Evolutionary conservation across 2,329 filamentous ascomycete genomes (phyloP), one percentile per base, ranked within the genome.

Genomic region (Pseudogymnoascus sp.): DNA sequence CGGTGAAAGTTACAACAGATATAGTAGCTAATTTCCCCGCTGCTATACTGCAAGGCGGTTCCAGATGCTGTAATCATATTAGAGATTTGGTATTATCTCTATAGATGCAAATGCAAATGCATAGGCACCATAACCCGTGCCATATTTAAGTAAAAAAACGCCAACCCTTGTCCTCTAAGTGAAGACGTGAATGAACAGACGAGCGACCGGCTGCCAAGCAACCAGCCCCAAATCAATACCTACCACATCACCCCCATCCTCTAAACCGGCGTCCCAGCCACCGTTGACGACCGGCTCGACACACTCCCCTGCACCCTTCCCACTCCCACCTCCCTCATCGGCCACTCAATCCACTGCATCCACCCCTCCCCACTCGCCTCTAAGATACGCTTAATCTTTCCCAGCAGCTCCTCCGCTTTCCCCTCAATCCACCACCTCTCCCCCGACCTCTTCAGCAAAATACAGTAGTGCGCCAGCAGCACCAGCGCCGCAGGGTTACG

Each of bases 341-440:
- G 67, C 67, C 67, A 68, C 3, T 60, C 40, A 42, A 68, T 64
- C 67, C 67, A 68, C 13, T 21, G 44, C 50, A 64, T 63, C 67
- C 67, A 68, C 2, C 64, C 61, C 38, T 59, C 59, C 6, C 64
- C 66, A 44, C 63, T 35, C 7, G 31, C 59, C n/a, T 59, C 59
- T 26, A 61, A 31, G n/a, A 42, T 42, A 3, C 59, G 65, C n/a
- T 71, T 61, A 40, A 78, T 71, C 35, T 74, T 74, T 42, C 67
- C 68, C 19, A 79, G 66, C n/a, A 79, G 65, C 44, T 73, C 72
- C 37, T 69, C 68, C 4, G 74, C 74, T 72, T 77, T 79, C 11
- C 77, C 75, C 3, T 74, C 69, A 68, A 78, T 74, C 77, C 77
- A 80, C 76, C 77, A 80, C 44, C 73, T 66, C 24, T 71, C 63